Evolutionary conservation across 192 early-diverging fungal species (phyloP).

Genomic region (Cladochytrium replicatum): DNA sequence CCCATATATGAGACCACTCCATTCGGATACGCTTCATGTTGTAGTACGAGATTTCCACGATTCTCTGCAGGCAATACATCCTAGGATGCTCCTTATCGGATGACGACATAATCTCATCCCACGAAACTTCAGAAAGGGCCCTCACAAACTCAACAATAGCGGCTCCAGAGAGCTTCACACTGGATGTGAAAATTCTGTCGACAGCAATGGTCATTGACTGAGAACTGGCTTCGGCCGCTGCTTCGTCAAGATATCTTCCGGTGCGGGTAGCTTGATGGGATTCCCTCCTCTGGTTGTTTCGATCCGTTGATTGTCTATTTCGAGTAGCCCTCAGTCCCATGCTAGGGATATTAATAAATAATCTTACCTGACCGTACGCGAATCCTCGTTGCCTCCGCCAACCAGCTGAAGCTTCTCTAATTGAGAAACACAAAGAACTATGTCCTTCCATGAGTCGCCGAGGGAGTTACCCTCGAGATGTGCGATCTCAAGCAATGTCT

Average conservation of each 20-base stretch:
- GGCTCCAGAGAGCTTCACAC: constrained; percentile 51
- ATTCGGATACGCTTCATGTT: constrained; percentile 78
- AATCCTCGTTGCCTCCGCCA: constrained; percentile 23
- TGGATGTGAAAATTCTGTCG: constrained; percentile 61
- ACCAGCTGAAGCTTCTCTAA: constrained; percentile 60
- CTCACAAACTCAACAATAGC: constrained; percentile 70
- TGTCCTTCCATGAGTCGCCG: constrained; percentile 51
- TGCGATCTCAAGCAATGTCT: constrained; percentile 63
- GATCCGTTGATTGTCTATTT: too few relatives aligned
- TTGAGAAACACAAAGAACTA: constrained; percentile 63
- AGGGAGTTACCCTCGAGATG: constrained; percentile 18
- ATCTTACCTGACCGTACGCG: too few relatives aligned
- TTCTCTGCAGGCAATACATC: constrained; percentile 54
- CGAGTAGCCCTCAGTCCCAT: too few relatives aligned
- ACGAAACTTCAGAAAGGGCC: constrained; percentile 63
- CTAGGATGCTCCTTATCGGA: constrained; percentile 25
- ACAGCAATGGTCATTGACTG: constrained; percentile 57
- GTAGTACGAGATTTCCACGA: constrained; percentile 77
- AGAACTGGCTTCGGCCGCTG: neutral
- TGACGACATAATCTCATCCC: constrained; percentile 58
- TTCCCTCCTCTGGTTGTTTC: too few relatives aligned
- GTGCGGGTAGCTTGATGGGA: constrained; percentile 1
- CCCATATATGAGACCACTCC: constrained; percentile 78
- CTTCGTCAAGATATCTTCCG: constrained; percentile 11
- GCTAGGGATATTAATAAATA: neutral